Evolutionary conservation across 2,329 filamentous ascomycete species (phyloP), one percentile per base, ranked within the genome.

Genomic region (Didymellaceae sp.): DNA sequence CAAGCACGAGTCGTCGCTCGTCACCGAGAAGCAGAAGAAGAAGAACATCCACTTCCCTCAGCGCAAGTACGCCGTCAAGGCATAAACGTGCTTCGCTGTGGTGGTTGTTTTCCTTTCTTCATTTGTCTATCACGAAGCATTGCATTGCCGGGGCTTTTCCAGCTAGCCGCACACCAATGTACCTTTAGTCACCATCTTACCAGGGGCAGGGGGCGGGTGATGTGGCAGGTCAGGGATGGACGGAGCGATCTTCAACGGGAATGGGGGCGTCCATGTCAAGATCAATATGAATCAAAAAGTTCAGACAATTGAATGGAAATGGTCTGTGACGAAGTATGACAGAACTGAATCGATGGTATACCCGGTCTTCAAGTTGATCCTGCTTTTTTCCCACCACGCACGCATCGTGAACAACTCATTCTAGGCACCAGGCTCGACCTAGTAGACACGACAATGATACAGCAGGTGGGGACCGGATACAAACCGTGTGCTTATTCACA

Each of bases 31-130:
- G 89, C 88, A 91, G 79, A 91, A 91, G 87, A 99, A 99, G 91
- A 90, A 88, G 83, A 80, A 84, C 78, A 87, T 84, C 69, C 93
- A 99, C 84, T 99, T 99, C 86, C 94, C 94, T 68, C 91, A 95
- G 85, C 88, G 94, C 82, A 97, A 96, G 84, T 99, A 88, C 81
- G 94, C 94, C 80, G 90, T 99, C 80, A 99, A 97, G 93, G 94
- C 92, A 74, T 71, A 76, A 58, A 50, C 61, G 66, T 62, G 48
- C 54, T 55, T 51, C 52, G 52, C 35, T 51, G 59, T 54, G 62
- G 62, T 66, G 65, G 66, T 66, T 67, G 65, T 67, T 66, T 67
- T 65, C 62, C 67, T 66, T 70, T 68, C 61, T 68, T 68, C 60
- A 62, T 70, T 66, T 65, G 57, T 69, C 62, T 69, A 62, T 71